Evolutionary conservation across 306 rosid species (phyloP).

Genomic region (Luffa acutangula): DNA sequence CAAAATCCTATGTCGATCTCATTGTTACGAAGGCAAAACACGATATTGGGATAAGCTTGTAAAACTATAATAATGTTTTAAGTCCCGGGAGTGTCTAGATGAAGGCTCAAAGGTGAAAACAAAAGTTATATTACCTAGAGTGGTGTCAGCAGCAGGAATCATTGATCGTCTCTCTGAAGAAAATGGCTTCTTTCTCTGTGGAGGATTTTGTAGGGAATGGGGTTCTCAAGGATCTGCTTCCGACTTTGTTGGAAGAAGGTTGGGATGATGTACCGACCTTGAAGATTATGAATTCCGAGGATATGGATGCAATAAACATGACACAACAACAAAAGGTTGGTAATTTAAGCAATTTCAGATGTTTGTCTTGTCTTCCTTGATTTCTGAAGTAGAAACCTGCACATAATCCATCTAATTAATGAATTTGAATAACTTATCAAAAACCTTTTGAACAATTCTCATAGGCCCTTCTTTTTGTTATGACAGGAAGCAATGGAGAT

Average conservation of each 20-base stretch:
- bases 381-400: neutral
- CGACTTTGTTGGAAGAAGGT: constrained; percentile 64
- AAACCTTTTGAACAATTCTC: neutral
- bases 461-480: neutral
- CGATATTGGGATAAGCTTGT: neutral
- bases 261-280: constrained; percentile 92
- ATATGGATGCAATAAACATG: constrained; percentile 69
- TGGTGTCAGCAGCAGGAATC: neutral
- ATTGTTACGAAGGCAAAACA: neutral
- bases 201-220: constrained; percentile 81
- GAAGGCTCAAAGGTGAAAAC: neutral
- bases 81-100: neutral
- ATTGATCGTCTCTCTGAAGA: neutral
- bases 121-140: neutral
- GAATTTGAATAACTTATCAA: neutral
- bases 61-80: neutral
- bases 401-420: neutral
- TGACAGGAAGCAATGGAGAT: constrained; percentile 66
- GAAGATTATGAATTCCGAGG: constrained; percentile 68
- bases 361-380: neutral
- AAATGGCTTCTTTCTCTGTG: constrained; percentile 73
- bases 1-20: neutral
- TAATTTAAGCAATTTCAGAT: neutral
- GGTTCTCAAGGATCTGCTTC: constrained; percentile 51
- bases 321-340: constrained; percentile 63